Conservation (phyloP, 768 basidiomycete genomes). For the Suillus subaureus region DNA sequence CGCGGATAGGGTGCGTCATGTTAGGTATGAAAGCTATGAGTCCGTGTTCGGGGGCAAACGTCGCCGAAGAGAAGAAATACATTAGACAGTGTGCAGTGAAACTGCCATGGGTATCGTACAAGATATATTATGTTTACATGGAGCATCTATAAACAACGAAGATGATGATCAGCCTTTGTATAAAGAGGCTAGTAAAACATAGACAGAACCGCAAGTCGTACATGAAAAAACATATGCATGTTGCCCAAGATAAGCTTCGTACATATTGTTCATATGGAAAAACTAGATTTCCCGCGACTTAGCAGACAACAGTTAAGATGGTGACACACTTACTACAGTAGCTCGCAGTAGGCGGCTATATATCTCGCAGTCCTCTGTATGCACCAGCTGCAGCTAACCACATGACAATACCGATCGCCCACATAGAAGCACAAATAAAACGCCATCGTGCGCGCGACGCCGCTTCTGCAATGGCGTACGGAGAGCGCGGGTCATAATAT, state of each 20-base stretch:
- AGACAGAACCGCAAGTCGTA: not conserved
- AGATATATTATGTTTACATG: not conserved
- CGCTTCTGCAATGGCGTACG: slow-evolving; percentile 40
- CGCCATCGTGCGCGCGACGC: slow-evolving; percentile 43
- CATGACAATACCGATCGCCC: slow-evolving; percentile 38
- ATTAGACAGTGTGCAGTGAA: not conserved
- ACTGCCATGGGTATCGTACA: not conserved
- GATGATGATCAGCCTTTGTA: not conserved
- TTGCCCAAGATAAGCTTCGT: not conserved
- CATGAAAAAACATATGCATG: not conserved
- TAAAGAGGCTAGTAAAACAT: not conserved
- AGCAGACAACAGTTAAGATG: not conserved
- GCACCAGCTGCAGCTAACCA: slow-evolving; percentile 30
- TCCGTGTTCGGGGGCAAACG: too few species aligned
- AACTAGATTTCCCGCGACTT: not conserved
- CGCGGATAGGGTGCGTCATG: not conserved
- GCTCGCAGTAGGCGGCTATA: not conserved
- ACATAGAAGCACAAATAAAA: slow-evolving; percentile 43
- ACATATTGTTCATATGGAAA: not conserved
- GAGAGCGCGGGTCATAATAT: slow-evolving; percentile 47
- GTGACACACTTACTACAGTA: not conserved
- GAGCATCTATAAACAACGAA: not conserved
- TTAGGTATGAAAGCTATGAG: not conserved
- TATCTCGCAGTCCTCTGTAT: slow-evolving; percentile 19
- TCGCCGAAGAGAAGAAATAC: not conserved